Evolutionary conservation across 345 rosid species (phyloP).

Genomic region (Gossypium anomalum): DNA sequence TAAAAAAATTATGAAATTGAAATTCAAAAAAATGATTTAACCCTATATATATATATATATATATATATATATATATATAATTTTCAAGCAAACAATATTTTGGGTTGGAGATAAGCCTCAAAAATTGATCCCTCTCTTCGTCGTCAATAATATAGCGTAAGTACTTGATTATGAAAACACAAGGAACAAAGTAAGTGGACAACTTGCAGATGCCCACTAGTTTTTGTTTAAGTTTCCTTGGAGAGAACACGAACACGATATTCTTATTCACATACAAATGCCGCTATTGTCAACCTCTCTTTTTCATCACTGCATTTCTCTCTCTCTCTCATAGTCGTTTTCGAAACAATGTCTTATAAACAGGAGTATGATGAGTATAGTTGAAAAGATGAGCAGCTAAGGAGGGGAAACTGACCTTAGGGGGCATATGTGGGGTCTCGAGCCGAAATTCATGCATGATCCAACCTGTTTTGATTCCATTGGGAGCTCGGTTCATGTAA

Average conservation of each 20-base stretch:
- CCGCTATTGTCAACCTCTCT: not conserved
- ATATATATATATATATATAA: no score
- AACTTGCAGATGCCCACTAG: slow-evolving; percentile 9
- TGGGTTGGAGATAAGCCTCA: slow-evolving; percentile 1
- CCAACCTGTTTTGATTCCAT: slow-evolving; percentile 95
- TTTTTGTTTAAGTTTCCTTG: slow-evolving; percentile 7
- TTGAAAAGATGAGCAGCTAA: not conserved
- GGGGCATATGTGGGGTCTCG: slow-evolving; percentile 89
- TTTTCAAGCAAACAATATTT: no score
- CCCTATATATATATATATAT: no score
- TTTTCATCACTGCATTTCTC: not conserved
- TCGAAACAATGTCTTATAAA: not conserved
- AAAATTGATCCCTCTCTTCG: not conserved
- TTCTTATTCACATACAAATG: not conserved
- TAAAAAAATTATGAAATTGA: no score
- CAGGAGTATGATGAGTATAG: not conserved
- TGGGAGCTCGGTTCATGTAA: slow-evolving; percentile 86
- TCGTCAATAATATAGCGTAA: not conserved
- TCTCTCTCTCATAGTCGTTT: not conserved
- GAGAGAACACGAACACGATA: not conserved
- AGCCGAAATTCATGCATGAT: slow-evolving; percentile 98
- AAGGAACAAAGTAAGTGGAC: slow-evolving; percentile 15
- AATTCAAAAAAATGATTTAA: no score
- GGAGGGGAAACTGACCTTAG: slow-evolving; percentile 49
- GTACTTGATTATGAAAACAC: slow-evolving; percentile 19